Evolutionary conservation across 1,139 yeast species (phyloP), one percentile per base, ranked within the genome.

Genomic region (Waltiozyma sp.): DNA sequence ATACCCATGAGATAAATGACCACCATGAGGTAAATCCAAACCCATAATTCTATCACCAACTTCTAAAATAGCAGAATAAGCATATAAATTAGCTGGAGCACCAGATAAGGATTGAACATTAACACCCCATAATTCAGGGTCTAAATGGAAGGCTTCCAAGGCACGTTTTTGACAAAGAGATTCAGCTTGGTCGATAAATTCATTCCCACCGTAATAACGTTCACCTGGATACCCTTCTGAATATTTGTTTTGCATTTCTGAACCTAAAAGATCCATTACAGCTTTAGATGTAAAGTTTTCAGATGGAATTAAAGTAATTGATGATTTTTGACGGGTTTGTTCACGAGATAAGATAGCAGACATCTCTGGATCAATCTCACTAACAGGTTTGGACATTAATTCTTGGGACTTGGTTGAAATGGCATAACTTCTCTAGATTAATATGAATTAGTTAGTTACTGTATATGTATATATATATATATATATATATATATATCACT

Each of bases 151-250:
- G 3, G 95, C 91, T 60, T 83, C 82, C 48, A 89, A 71, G 35
- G 97, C 97, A 66, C 97, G 79, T 61, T 81, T 73, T 68, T 87
- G 96, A 68, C 97, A 89, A 55, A 89, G 70, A 14, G 77, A 65
- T 70, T 89, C 97, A 51, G 93, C 89, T 68, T 80, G 76, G 65
- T 89, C 97, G 57, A 89, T 89, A 65, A 80, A 80, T 68, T 89
- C 89, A 64, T 89, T 89, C 63, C 97, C 97, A 63, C 97, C 97
- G 59, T 89, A 89, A 69, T 89, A 89, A 64, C 97, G 80, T 58
- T 88, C 96, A 50, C 96, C 96, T 41, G 97, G 97, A 67, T 89
- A 89, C 47, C 96, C 96, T 69, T 89, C 97, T n/a, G 96, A 87
- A 68, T 89, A 89, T 72, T 89, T 89, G 75, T 89, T 89, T 67